Evolutionary conservation across 1,139 yeast species (phyloP), one percentile per base, ranked within the genome.

Genomic region (Wickerhamomyces sp.): DNA sequence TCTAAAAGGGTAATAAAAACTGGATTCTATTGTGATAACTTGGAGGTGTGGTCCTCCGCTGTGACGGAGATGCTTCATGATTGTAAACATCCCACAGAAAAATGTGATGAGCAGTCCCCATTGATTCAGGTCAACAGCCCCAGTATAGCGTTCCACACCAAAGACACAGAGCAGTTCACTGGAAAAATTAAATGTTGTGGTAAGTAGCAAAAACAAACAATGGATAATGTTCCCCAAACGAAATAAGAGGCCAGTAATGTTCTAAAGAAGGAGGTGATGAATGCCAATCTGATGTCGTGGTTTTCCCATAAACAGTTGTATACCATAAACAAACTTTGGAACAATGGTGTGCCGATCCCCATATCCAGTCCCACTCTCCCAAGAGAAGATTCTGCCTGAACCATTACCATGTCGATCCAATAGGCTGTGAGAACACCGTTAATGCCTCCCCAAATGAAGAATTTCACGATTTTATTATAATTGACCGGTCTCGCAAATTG

Each of bases 201-300:
- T 12, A 76, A 55, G 32, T 69, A 61, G 29, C 67, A 60, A 49
- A 78, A 78, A 41, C 72, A 66, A 24, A 68, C 44, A 4, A 70
- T 56, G 12, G 80, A 73, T 38, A 75, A 70, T 30, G 71, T 55
- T 7, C 85, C 84, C 82, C 84, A 78, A 40, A 67, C 67, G 47
- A 74, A 60, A 51, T 71, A 76, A 23, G 79, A 70, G 40, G 70
- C 67, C 40, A 70, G 70, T 40, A 78, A 56, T 11, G 78, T 64
- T 35, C 66, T 68, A 38, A 73, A 37, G 42, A 64, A 75, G 6
- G 70, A 58, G 47, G 53, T 33, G 44, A 46, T 28, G 51, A 51
- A 27, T 36, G 55, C 21, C 27, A 38, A 23, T 16, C 26, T 14
- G 42, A 46, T 36, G 44, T 57, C 46, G 32, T 44, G 38, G 32